Conservation (phyloP, 768 basidiomycete species). For the Inosperma sp. region DNA sequence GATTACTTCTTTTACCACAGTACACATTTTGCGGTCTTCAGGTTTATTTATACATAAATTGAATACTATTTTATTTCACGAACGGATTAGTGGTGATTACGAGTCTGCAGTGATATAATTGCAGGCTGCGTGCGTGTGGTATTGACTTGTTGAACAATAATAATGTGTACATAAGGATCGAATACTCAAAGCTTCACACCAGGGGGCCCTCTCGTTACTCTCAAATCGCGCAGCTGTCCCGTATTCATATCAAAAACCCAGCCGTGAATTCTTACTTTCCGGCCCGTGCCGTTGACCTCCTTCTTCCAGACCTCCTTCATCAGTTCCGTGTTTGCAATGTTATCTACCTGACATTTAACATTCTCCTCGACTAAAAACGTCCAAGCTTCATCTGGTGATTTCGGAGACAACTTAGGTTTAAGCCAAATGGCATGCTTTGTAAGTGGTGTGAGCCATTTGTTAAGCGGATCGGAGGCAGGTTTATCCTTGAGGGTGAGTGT, state of each 20-base stretch:
- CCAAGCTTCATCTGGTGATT: slow-evolving; percentile 36
- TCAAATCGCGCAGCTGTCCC: slow-evolving; percentile 43
- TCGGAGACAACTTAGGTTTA: slow-evolving; percentile 31
- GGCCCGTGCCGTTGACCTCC: slow-evolving; percentile 29
- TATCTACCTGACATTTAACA: slow-evolving; percentile 50
- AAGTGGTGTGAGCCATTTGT: slow-evolving; percentile 65
- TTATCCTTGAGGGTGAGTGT: slow-evolving; percentile 31
- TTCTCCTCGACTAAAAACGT: slow-evolving; percentile 53
- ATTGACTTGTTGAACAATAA: too few relatives aligned
- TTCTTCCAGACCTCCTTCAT: slow-evolving; percentile 46
- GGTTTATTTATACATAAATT: too few relatives aligned
- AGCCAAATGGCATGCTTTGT: slow-evolving; percentile 44
- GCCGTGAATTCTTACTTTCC: slow-evolving; percentile 42
- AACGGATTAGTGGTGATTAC: too few relatives aligned
- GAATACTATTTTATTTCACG: too few relatives aligned
- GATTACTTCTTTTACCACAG: too few relatives aligned
- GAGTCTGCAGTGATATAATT: too few relatives aligned
- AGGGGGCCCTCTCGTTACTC: slow-evolving; percentile 33
- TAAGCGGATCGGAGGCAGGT: slow-evolving; percentile 42
- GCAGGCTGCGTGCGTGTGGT: too few relatives aligned
- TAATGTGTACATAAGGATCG: too few relatives aligned
- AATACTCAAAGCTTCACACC: too few relatives aligned
- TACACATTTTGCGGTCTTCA: too few relatives aligned
- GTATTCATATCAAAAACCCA: slow-evolving; percentile 53
- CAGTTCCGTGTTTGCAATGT: slow-evolving; percentile 42